phyloP scores from a whole-genome alignment of 768 basidiomycete genomes.

The Lanmaoa rubissima region DNA sequence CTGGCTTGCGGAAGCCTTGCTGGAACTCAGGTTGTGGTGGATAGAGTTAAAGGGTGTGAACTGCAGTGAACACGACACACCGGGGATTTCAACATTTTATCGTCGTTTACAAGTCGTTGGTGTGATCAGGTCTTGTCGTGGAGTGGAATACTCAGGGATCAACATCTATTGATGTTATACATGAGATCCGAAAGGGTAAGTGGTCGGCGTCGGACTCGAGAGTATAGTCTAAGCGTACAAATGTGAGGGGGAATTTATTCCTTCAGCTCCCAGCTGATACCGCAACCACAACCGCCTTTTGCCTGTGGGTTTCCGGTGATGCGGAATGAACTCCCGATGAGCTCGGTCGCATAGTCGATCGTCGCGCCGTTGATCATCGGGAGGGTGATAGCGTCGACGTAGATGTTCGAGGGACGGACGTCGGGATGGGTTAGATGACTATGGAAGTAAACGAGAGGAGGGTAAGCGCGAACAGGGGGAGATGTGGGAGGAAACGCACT shows the following conservation, averaged over 20 bases:
- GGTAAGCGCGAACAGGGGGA: neutral
- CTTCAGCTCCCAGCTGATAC: conserved; percentile 79
- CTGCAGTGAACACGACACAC: no score
- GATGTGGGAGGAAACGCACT: conserved; percentile 51
- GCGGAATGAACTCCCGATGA: conserved; percentile 91
- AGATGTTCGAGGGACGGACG: conserved; percentile 68
- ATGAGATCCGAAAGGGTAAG: neutral
- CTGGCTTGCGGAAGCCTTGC: no score
- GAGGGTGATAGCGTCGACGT: conserved; percentile 86
- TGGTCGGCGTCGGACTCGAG: neutral
- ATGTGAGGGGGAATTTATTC: neutral
- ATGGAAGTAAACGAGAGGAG: neutral
- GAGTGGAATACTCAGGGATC: neutral
- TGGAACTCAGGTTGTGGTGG: no score
- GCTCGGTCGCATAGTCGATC: conserved; percentile 88
- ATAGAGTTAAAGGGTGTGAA: no score
- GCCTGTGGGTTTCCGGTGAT: conserved; percentile 86
- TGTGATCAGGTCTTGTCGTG: no score
- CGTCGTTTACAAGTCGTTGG: no score
- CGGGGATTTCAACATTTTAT: no score
- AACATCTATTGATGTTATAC: neutral
- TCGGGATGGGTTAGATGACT: conserved; percentile 74
- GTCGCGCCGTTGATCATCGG: conserved; percentile 83
- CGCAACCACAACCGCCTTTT: conserved; percentile 92
- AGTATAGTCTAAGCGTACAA: neutral